A percentile compares a stretch with the other conserved stretches of the same genome.
Conservation (phyloP, 805 yeast genomes). For the Yarrowia sp. region DNA sequence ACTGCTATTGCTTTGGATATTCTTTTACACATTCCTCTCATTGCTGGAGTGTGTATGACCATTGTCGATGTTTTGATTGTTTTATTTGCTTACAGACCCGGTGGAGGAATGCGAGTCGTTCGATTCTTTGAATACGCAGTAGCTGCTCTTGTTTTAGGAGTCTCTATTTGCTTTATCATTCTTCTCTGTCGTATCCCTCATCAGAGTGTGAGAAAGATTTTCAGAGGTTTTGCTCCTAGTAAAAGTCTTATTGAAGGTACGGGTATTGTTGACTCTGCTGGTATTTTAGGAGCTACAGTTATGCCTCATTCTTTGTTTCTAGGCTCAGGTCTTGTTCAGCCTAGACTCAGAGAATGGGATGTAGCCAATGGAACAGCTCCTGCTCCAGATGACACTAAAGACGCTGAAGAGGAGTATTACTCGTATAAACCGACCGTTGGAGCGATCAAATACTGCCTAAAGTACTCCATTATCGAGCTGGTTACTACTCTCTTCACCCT, state of each 20-base stretch:
- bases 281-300: slow-evolving; percentile 88
- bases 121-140: slow-evolving; percentile 82
- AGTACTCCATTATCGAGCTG: slow-evolving; percentile 70
- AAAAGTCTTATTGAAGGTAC: slow-evolving; percentile 50
- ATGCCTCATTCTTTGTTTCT: slow-evolving; percentile 91
- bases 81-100: slow-evolving; percentile 82
- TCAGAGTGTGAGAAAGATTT: slow-evolving; percentile 55
- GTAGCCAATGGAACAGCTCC: slow-evolving; percentile 53
- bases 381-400: background rate
- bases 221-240: slow-evolving; percentile 65
- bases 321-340: slow-evolving; percentile 87
- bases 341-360: slow-evolving; percentile 78
- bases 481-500: slow-evolving; percentile 68
- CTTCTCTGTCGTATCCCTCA: slow-evolving; percentile 69
- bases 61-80: slow-evolving; percentile 83
- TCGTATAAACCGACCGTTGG: slow-evolving; percentile 64
- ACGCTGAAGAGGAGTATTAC: slow-evolving; percentile 27
- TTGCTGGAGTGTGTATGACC: slow-evolving; percentile 80
- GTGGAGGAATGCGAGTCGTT: slow-evolving; percentile 73
- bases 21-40: slow-evolving; percentile 72
- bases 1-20: slow-evolving; percentile 91
- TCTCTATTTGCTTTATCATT: slow-evolving; percentile 80
- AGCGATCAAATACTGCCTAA: slow-evolving; percentile 72
- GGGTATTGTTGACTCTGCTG: slow-evolving; percentile 77
- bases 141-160: slow-evolving; percentile 69